Percentiles rank a stretch among this genome's conserved stretches.
Evolutionary conservation across 169 alveolate genomes (phyloP).

Genomic region (Neospora caninum): DNA sequence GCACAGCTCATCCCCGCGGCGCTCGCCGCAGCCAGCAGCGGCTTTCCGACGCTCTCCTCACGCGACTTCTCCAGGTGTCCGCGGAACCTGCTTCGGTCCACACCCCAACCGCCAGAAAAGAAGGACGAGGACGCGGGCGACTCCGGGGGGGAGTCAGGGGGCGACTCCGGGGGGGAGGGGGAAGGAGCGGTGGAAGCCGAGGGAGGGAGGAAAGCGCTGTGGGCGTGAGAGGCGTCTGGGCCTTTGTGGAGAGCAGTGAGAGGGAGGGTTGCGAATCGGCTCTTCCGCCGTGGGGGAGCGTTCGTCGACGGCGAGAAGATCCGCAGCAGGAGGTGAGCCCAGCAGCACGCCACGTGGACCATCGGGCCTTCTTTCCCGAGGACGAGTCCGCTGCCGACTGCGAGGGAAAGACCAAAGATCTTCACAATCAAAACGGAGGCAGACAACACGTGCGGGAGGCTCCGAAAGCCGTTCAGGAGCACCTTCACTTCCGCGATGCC

Average conservation of each 20-base stretch:
- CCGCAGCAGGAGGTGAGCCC: constrained; percentile 60
- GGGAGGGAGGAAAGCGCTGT: no score
- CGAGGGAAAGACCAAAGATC: constrained; percentile 73
- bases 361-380: constrained; percentile 86
- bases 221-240: no score
- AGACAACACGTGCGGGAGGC: constrained; percentile 17
- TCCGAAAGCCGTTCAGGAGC: constrained; percentile 65
- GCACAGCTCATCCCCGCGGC: constrained; percentile 76
- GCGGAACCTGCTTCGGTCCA: not conserved
- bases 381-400: constrained; percentile 79
- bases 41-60: not conserved
- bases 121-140: constrained; percentile 24
- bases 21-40: constrained; percentile 43
- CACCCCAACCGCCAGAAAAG: not conserved
- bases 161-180: no score
- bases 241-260: no score
- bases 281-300: not conserved
- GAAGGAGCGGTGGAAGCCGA: no score
- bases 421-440: constrained; percentile 69
- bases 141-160: no score
- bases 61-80: not conserved
- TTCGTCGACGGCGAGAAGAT: not conserved
- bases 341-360: constrained; percentile 79
- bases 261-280: no score
- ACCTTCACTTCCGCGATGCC: constrained; percentile 72